Conservation (phyloP, 768 basidiomycete genomes). For the Trametopsis cervina region DNA sequence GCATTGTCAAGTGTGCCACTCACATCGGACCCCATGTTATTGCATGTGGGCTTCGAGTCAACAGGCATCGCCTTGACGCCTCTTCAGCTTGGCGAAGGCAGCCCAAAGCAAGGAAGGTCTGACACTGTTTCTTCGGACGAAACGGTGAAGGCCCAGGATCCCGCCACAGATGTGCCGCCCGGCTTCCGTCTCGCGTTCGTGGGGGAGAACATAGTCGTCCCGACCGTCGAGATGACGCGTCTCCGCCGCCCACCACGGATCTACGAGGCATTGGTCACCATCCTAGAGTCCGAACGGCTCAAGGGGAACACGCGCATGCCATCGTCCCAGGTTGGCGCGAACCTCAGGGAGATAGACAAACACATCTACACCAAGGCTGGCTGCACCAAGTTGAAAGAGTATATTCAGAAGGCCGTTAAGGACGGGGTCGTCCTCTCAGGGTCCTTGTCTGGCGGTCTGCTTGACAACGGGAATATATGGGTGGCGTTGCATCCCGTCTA, state of each 20-base stretch:
- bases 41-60: too few species aligned
- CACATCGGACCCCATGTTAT: too few species aligned
- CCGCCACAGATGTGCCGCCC: neutral
- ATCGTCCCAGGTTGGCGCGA: conserved; percentile 20
- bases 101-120: too few species aligned
- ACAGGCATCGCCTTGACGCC: too few species aligned
- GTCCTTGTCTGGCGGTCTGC: neutral
- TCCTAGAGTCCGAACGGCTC: conserved; percentile 17
- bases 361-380: conserved; percentile 7
- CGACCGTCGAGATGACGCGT: conserved; percentile 8
- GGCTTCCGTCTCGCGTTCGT: neutral
- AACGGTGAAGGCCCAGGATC: neutral
- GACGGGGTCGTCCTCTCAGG: conserved; percentile 11
- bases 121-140: too few species aligned
- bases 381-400: conserved; percentile 19
- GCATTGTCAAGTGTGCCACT: too few species aligned
- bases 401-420: conserved; percentile 18
- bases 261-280: conserved; percentile 20
- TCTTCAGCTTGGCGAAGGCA: too few species aligned
- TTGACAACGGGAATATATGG: conserved; percentile 11
- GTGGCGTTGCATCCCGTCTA: conserved; percentile 11
- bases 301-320: conserved; percentile 14
- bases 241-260: conserved; percentile 9
- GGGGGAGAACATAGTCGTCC: conserved; percentile 5
- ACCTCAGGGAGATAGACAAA: conserved; percentile 15